Base-by-base conservation (phyloP, 805 yeast species). In the Candida anglica region DNA sequence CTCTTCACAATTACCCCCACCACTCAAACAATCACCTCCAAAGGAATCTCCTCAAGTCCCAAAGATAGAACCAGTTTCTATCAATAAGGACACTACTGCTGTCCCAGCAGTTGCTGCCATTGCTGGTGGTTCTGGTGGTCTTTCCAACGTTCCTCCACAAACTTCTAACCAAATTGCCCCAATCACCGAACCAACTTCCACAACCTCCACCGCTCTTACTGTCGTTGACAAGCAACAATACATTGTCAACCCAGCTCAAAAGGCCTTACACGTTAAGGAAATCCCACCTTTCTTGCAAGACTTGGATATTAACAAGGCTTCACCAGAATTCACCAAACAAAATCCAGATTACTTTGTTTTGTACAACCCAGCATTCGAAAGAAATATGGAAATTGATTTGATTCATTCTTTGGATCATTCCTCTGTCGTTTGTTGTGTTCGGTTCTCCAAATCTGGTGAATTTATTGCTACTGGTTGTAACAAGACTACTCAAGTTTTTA, bases 391-490 rank as follows among this genome's bases (percentile, higher is more conserved):
- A 53, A 89, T 91, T 32, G 93, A 88, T 32, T 71, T 91, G 42
- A 86, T 88, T 47, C 93, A 85, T 54, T 82, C 96, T 10, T 75
- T 91, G 47, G 95, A 86, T 55, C 98, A 93, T 66, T 75, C 88
- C 11, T 84, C 95, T 2, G 98, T 91, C 28, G 98, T 91, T 32
- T 93, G 98, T 69, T 91, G 98, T 62, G 98, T 91, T 38, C 75
- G 95, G 41, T 91, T 93, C 68, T 80, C 89, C 38, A 79, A 79
- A 44, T 95, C 87, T 57, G 98, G 98, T 42, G 83, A 85, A 63
- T 86, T 77, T 54, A 71, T 91, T 47, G 98, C 98, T 17, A 91
- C 98, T 11, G 98, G 98, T 31, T 89, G 97, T 69, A 93, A 91
- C 67, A 86, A 88, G 56, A 77, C 94, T 27, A 93, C 98, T 3